phyloP scores from a whole-genome alignment of 2,329 filamentous ascomycete genomes.

The Hymenoscyphus occultus region DNA sequence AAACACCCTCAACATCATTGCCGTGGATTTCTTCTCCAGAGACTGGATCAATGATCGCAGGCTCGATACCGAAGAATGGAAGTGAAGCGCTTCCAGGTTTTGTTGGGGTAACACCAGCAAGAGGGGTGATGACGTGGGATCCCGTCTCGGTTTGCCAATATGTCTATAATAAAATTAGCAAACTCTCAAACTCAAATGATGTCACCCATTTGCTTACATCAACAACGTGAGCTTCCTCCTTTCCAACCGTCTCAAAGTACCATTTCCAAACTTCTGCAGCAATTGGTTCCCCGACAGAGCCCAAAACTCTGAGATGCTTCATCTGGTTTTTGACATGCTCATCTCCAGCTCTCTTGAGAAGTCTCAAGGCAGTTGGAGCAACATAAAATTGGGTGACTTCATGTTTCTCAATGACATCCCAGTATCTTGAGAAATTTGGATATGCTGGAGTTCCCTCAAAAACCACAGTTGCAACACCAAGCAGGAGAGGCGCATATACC shows the following conservation, averaged over 20 bases:
- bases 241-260: conserved; percentile 95
- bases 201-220: conserved; percentile 63
- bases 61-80: conserved; percentile 98
- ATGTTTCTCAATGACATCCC: conserved; percentile 96
- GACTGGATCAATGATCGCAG: conserved; percentile 94
- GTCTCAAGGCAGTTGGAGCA: conserved; percentile 85
- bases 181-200: conserved; percentile 24
- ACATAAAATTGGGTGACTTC: conserved; percentile 98
- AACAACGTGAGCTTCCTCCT: conserved; percentile 87
- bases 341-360: conserved; percentile 93
- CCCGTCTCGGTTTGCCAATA: conserved; percentile 99
- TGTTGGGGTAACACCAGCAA: conserved; percentile 90
- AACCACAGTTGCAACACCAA: conserved; percentile 91
- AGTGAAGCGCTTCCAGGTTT: conserved; percentile 95
- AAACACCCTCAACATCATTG: conserved; percentile 47
- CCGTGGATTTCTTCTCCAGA: conserved; percentile 90
- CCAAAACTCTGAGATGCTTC: conserved; percentile 84
- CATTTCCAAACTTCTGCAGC: conserved; percentile 99
- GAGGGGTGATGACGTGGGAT: conserved; percentile 89
- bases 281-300: conserved; percentile 95
- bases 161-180: conserved; percentile 56
- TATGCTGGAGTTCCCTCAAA: conserved; percentile 98
- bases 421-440: conserved; percentile 96
- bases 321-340: conserved; percentile 88
- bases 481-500: conserved; percentile 88